Evolutionary conservation across 805 yeast genomes (phyloP), one percentile per base, ranked within the genome.

Genomic region (Hanseniaspora pseudoguilliermondii): DNA sequence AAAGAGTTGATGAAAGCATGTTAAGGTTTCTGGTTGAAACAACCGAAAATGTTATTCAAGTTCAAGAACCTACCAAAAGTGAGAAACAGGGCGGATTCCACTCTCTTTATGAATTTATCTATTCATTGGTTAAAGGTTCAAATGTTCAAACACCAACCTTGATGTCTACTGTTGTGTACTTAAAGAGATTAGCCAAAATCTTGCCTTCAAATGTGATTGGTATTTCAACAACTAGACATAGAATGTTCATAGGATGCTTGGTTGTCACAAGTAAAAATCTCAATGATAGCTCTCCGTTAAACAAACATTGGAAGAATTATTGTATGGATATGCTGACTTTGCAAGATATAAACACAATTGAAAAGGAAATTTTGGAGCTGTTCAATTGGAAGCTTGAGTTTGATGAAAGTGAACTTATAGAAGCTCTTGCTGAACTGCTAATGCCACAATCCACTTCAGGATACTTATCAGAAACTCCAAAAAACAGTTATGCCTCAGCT

Each of bases 71-170:
- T 16, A 55, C 53, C 16, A 54, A 59, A 46, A 57, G 53, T 10
- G 59, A 57, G 16, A 49, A 53, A 27, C 57, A 62, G 16, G 49
- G 64, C 20, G 59, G 60, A 29, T 64, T 69, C 16, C 80, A 80
- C 3, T 66, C 82, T 0, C 72, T 87, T 47, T 71, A 71, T 46
- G 70, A 70, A 25, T 91, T 93, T 72, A 90, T 93, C 61, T 76
- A 81, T 58, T 78, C 76, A 29, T 72, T 91, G 59, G 82, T 91
- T 62, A 75, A 74, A 55, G 81, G 85, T 64, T 87, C 97, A 7
- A 89, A 90, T 67, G 97, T 91, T 43, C 96, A 89, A 70, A 86
- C 96, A 4, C 88, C 97, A 38, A 91, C 97, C 0, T 75, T 91
- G 60, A 91, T 93, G 97, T 83, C 97, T 21, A 78, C 96, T 5